Base-by-base conservation (phyloP, 495 filamentous ascomycete genomes). In the Durotheca rogersii region DNA sequence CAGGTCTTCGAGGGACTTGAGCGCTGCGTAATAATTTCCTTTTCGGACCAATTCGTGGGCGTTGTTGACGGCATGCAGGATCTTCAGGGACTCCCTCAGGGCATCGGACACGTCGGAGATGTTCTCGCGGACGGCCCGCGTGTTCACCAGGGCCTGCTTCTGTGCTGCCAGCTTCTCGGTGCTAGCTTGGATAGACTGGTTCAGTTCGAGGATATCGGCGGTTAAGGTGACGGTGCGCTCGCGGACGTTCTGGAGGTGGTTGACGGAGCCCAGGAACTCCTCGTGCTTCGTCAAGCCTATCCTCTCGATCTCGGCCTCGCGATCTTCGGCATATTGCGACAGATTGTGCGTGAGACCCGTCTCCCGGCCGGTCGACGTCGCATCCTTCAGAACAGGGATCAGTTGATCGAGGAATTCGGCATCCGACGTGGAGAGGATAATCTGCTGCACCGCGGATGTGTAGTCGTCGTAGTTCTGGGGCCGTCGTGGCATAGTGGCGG, bases 201-300 rank as follows among this genome's bases (percentile, higher is more conserved):
- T 96, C 47, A 99, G 76, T 49, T 87, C 80, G 50, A 97, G 74
- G 50, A 96, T 96, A 67, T 97, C 89, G n/a, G 85, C 78, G 0
- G 91, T 96, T 46, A 99, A 69, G 39, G 80, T 76, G 4, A 91
- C 88, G 0, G 91, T 95, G 9, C 89, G 91, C 67, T 95, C 86
- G 38, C 91, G 83, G 14, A 96, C 90, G 30, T 84, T 82, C 45
- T 95, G 88, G 14, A 99, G 81, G 57, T 95, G 88, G 60, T 92
- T 93, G 55, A 97, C 89, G 5, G 92, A 96, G 16, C 74, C 81
- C 23, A 97, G 84, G 62, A 99, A 99, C 48, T 96, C 93, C 61
- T 97, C 92, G 64, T 96, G 93, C 60, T 96, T 96, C 23, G 84
- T 88, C 62, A 92, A 87, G 65, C 93, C 96, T 53, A 99, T 93